Percentiles rank a stretch among this genome's conserved stretches.
phyloP scores from a whole-genome alignment of 1,284 basidiomycete genomes.

The Somion occarium region DNA sequence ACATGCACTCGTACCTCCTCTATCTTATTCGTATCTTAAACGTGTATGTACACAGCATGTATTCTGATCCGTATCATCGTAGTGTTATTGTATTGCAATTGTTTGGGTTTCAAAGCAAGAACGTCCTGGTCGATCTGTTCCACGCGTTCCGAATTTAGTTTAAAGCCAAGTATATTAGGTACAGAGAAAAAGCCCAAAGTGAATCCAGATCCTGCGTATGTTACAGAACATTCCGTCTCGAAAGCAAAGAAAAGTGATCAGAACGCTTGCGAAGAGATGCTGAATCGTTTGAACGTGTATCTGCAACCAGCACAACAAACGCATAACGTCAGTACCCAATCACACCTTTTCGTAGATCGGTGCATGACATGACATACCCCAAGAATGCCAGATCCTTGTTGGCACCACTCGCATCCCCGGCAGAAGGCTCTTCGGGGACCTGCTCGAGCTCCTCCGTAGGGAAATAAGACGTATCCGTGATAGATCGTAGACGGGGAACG shows the following conservation, averaged over 20 bases:
- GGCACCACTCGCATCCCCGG: constrained; percentile 65
- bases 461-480: constrained; percentile 96
- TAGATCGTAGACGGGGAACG: constrained; percentile 87
- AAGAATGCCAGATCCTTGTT: constrained; percentile 93
- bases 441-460: constrained; percentile 94
- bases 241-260: constrained; percentile 13
- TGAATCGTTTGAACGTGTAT: constrained; percentile 81
- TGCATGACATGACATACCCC: constrained; percentile 50
- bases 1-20: neutral
- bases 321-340: constrained; percentile 10
- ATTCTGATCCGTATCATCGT: no score
- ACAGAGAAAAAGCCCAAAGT: constrained; percentile 1
- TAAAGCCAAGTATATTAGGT: no score
- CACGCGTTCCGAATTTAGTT: no score
- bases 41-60: neutral
- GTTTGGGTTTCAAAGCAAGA: no score
- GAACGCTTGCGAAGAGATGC: constrained; percentile 34
- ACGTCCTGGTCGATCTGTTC: no score
- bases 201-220: constrained; percentile 3
- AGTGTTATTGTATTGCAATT: no score
- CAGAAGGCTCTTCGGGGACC: constrained; percentile 69
- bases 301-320: constrained; percentile 31
- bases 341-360: neutral
- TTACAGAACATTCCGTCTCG: constrained; percentile 1
- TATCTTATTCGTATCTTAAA: neutral